phyloP scores from a whole-genome alignment of 2,329 filamentous ascomycete species.

The Endoconidiophora laricicola region DNA sequence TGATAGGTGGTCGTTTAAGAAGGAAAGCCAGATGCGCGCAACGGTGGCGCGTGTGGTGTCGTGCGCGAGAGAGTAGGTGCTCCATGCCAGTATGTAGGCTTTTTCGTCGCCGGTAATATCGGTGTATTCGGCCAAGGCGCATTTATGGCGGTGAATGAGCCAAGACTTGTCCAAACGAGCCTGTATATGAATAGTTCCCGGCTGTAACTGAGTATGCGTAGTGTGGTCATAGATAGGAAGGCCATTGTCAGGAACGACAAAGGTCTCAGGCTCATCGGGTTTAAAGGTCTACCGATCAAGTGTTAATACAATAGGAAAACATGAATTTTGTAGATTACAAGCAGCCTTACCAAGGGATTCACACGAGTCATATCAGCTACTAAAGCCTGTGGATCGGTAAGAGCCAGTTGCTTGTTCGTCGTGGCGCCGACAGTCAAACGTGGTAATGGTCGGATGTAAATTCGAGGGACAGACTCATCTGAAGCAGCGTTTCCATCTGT shows the following conservation, averaged over 20 bases:
- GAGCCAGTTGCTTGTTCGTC: background rate
- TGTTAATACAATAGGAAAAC: background rate
- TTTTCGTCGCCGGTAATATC: slow-evolving; percentile 38
- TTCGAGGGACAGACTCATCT: slow-evolving; percentile 24
- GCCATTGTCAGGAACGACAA: slow-evolving; percentile 30
- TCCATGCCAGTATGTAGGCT: slow-evolving; percentile 43
- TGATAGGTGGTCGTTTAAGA: slow-evolving; percentile 30
- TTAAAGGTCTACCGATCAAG: background rate
- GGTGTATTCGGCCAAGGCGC: slow-evolving; percentile 39
- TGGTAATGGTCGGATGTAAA: slow-evolving; percentile 4
- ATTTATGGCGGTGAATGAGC: slow-evolving; percentile 42
- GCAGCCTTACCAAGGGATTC: background rate
- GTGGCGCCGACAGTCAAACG: background rate
- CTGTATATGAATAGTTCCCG: slow-evolving; percentile 28
- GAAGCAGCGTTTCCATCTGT: slow-evolving; percentile 22
- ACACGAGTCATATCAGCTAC: background rate
- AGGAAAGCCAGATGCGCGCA: slow-evolving; percentile 33
- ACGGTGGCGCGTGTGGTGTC: slow-evolving; percentile 36
- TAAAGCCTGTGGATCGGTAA: background rate
- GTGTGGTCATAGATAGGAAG: slow-evolving; percentile 37
- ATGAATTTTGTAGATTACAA: background rate
- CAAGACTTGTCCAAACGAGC: slow-evolving; percentile 33
- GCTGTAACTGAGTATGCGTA: slow-evolving; percentile 34
- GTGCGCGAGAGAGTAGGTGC: slow-evolving; percentile 34
- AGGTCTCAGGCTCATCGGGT: slow-evolving; percentile 17